Base-by-base conservation (phyloP, 345 rosid species). In the Litchi chinensis region DNA sequence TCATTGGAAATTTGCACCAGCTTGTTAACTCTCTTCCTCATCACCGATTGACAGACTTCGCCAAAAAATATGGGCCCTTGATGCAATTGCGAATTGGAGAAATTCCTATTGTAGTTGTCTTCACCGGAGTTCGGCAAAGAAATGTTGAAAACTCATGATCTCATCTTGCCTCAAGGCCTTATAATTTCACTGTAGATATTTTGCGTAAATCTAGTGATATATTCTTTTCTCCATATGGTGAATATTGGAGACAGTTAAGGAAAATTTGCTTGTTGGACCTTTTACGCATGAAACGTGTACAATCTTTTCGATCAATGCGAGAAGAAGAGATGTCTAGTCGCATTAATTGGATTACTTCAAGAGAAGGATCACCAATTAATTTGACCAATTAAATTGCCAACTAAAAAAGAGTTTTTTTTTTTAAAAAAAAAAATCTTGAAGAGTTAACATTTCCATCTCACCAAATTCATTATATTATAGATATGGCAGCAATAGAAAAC, bases 1-100 rank as follows among this genome's bases (percentile, higher is more conserved):
- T 87, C 6, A 52, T 85, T 3, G 90, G 90, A 6, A 87, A 83
- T 62, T 4, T 83, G 41, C 88, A 80, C 63, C 80, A 79, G 28
- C 66, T 87, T 0, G 11, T n/a, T 57, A 75, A 79, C 9, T 13
- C 71, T 24, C 68, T 76, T 0, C 85, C 85, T 0, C 85, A 83
- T 63, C 80, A 10, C 1, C 9, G 37, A 4, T 59, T 83, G 9
- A 71, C 63, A 76, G 80, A 68, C 21, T 72, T 79, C 59, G 70
- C 84, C 60, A 39, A 13, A 13, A 73, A 32, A 63, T 48, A 62
- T n/a, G 84, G 84, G 1, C 83, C 81, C 0, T 16, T 80, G 13
- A 83, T 83, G 86, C 79, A 77, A 6, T 28, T 83, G 0, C 76
- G 69, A 44, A 73, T 83, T 0, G 81, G 86, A 2, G 79, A 83